Evolutionary conservation across 768 basidiomycete genomes (phyloP), one percentile per base, ranked within the genome.

Genomic region (Boletus reticulatus): DNA sequence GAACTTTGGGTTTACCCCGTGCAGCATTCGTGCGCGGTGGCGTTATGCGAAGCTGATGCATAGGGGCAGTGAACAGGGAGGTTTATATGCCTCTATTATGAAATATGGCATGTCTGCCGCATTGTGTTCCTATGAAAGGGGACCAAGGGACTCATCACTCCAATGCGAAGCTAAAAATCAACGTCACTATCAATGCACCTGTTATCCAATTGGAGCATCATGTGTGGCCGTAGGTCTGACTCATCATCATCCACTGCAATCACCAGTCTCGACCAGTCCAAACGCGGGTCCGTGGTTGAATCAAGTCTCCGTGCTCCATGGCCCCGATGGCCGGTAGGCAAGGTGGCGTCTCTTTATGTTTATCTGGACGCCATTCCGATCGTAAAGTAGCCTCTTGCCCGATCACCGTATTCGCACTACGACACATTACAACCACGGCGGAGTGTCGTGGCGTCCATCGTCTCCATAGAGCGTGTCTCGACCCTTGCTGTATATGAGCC

Each of bases 401-500:
- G 43, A 57, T 65, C 44, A 48, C 45, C 14, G 45, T 43, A 48
- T 34, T 27, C 17, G 49, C 48, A 43, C 42, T 61, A 46, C 38
- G 27, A 48, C 47, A 56, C 46, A 65, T 57, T 53, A 65, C 43
- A 48, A 17, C 36, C 66, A 68, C 52, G 56, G 66, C 45, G 50
- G 44, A 58, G 45, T 42, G 57, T 59, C 64, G 64, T 67, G 67
- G 61, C 32, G 27, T 52, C 43, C 48, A 43, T 57, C 43, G 42
- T 63, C 59, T 67, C 67, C 64, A 66, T 57, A 52, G 19, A 63
- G 55, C 66, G 59, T 67, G 66, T 43, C 51, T 54, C 20, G 52
- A 57, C 57, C 64, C 62, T 58, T 61, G 67, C 56, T 56, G 64
- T 68, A 68, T 67, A 57, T 67, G 57, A 63, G 50, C 39, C 24